Conservation (phyloP, 345 rosid species). For the Salix udensis region DNA sequence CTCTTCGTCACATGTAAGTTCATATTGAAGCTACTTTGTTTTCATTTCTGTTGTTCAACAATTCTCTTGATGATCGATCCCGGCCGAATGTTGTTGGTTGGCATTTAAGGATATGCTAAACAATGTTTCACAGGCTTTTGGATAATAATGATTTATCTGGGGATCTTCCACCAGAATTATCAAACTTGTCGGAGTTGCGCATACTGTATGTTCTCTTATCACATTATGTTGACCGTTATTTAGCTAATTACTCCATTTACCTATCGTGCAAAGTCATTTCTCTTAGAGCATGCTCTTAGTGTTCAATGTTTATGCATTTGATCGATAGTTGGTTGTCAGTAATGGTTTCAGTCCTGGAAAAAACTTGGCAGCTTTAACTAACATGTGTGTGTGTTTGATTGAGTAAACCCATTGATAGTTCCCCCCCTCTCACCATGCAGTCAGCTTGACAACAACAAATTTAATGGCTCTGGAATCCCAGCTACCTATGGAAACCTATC, state of each 20-base stretch:
- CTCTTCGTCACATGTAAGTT: conserved; percentile 77
- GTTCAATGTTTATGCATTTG: too few species aligned
- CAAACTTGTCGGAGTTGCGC: conserved; percentile 47
- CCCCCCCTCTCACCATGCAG: conserved; percentile 33
- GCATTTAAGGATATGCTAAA: not conserved
- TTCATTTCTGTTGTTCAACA: not conserved
- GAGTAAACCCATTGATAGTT: too few species aligned
- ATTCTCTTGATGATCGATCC: too few species aligned
- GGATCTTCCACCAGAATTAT: conserved; percentile 61
- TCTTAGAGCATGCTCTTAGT: not conserved
- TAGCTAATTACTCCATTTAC: not conserved
- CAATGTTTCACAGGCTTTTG: conserved; percentile 48
- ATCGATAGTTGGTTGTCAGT: too few species aligned
- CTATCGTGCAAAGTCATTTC: not conserved
- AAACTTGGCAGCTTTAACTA: not conserved
- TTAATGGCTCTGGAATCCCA: conserved; percentile 60
- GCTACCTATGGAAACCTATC: conserved; percentile 56
- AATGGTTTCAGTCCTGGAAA: too few species aligned
- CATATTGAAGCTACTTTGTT: conserved; percentile 11
- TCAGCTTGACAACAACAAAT: conserved; percentile 86
- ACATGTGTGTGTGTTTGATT: not conserved
- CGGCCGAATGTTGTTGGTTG: too few species aligned
- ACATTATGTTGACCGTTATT: not conserved
- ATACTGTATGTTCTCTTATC: conserved; percentile 56
- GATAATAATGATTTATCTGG: conserved; percentile 76